These are phyloP conservation scores for Exophiala sp. DNA, from an alignment of 2,329 filamentous ascomycete species.

Conservation along the genomic window DNA sequence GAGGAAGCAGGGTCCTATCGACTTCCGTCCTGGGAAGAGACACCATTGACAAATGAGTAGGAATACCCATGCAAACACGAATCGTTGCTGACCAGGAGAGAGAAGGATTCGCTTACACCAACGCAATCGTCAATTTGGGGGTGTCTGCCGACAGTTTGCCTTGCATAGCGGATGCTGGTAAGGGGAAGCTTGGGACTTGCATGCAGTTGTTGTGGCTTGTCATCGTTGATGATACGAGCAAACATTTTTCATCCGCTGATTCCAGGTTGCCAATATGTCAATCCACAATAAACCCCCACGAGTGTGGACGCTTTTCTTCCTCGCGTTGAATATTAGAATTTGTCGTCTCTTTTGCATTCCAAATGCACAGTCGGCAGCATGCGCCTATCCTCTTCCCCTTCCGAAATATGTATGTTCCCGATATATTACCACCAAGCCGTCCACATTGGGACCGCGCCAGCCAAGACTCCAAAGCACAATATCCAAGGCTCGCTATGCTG, in stretches of 20 bases:
- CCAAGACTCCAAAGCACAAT: slow-evolving; percentile 5
- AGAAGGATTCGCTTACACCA: too few relatives aligned
- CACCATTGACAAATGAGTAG: background rate
- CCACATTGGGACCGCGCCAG: too few relatives aligned
- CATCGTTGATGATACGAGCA: background rate
- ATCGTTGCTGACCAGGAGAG: background rate
- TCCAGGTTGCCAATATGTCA: background rate
- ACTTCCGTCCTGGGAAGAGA: background rate
- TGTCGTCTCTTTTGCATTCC: slow-evolving; percentile 10
- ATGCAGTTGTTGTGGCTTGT: too few relatives aligned
- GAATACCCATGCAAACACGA: background rate
- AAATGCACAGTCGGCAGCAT: slow-evolving; percentile 10
- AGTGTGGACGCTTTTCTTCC: slow-evolving; percentile 9
- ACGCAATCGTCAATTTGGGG: background rate
- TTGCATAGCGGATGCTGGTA: too few relatives aligned
- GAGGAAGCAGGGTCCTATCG: background rate
- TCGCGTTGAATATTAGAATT: background rate
- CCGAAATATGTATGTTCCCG: slow-evolving; percentile 10
- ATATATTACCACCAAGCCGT: slow-evolving; percentile 5
- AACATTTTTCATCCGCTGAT: slow-evolving; percentile 4
- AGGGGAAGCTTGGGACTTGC: too few relatives aligned
- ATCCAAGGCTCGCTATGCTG: slow-evolving; percentile 14
- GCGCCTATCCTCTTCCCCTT: slow-evolving; percentile 10
- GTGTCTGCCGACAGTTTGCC: background rate
- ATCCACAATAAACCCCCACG: background rate